phyloP scores from a whole-genome alignment of 1,284 basidiomycete species.

The Schizopora paradoxa region DNA sequence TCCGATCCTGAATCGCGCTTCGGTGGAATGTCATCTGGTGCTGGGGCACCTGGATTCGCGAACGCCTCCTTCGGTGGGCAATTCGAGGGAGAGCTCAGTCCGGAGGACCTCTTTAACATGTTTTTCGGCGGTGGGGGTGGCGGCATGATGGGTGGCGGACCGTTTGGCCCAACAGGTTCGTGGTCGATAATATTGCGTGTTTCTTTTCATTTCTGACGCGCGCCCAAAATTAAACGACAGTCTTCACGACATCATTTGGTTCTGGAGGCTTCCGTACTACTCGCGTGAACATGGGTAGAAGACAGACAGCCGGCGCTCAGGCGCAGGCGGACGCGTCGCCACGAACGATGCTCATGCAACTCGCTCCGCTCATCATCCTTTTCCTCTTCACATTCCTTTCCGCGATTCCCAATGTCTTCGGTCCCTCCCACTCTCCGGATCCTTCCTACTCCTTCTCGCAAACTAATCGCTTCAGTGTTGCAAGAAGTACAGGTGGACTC shows the following conservation, averaged over 20 bases:
- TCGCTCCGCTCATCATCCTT: slow-evolving; percentile 82
- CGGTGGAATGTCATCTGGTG: slow-evolving; percentile 61
- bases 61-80: slow-evolving; percentile 44
- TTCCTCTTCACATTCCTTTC: slow-evolving; percentile 83
- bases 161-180: slow-evolving; percentile 46
- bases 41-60: slow-evolving; percentile 45
- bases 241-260: slow-evolving; percentile 76
- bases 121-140: slow-evolving; percentile 83
- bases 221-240: too few relatives aligned
- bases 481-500: slow-evolving; percentile 63
- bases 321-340: slow-evolving; percentile 40
- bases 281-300: slow-evolving; percentile 39
- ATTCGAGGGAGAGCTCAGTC: slow-evolving; percentile 85
- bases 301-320: slow-evolving; percentile 30
- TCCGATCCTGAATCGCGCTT: slow-evolving; percentile 82
- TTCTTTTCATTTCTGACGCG: slow-evolving; percentile 2
- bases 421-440: slow-evolving; percentile 63
- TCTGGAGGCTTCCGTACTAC: slow-evolving; percentile 71
- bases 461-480: slow-evolving; percentile 52
- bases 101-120: slow-evolving; percentile 98
- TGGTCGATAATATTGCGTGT: slow-evolving; percentile 2
- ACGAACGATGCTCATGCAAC: slow-evolving; percentile 72
- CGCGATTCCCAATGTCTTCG: slow-evolving; percentile 76
- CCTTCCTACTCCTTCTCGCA: slow-evolving; percentile 75
- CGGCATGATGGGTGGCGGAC: slow-evolving; percentile 41